Evolutionary conservation across 1,284 basidiomycete genomes (phyloP).

Genomic region (Ceratobasidium sp.): DNA sequence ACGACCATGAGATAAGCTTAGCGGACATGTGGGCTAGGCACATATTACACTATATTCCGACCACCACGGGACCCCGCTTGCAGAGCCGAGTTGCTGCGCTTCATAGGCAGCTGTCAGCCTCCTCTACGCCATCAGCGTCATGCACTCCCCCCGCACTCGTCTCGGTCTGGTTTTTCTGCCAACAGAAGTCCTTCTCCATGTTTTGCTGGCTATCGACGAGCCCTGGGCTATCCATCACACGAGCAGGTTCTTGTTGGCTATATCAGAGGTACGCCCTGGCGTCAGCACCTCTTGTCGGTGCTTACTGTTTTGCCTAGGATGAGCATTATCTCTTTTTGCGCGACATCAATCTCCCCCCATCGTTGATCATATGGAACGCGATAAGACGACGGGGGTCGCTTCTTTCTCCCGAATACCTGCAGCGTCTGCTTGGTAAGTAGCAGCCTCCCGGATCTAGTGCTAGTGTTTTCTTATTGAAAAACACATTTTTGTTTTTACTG

Average conservation of each 20-base stretch:
- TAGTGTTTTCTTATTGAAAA: not conserved
- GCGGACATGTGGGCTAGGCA: not conserved
- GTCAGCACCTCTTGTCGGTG: no score
- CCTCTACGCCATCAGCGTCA: constrained; percentile 4
- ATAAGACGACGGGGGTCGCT: constrained; percentile 12
- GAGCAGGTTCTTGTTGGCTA: constrained; percentile 11
- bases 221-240: constrained; percentile 34
- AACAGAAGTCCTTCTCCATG: constrained; percentile 12
- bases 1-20: not conserved
- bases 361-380: constrained; percentile 36
- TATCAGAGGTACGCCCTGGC: constrained; percentile 20
- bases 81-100: constrained; percentile 5
- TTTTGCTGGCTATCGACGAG: constrained; percentile 26
- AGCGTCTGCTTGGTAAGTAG: constrained; percentile 29
- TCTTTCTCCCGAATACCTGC: constrained; percentile 31
- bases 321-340: constrained; percentile 30
- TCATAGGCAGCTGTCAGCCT: constrained; percentile 14
- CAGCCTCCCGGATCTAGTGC: not conserved
- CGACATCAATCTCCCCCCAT: constrained; percentile 17
- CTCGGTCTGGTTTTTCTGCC: constrained; percentile 15
- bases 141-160: not conserved
- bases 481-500: not conserved
- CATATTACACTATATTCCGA: not conserved
- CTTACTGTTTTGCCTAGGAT: constrained; percentile 14
- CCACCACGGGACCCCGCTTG: constrained; percentile 22